Conservation (phyloP, 345 rosid species). For the Arabidopsis arenosa region DNA sequence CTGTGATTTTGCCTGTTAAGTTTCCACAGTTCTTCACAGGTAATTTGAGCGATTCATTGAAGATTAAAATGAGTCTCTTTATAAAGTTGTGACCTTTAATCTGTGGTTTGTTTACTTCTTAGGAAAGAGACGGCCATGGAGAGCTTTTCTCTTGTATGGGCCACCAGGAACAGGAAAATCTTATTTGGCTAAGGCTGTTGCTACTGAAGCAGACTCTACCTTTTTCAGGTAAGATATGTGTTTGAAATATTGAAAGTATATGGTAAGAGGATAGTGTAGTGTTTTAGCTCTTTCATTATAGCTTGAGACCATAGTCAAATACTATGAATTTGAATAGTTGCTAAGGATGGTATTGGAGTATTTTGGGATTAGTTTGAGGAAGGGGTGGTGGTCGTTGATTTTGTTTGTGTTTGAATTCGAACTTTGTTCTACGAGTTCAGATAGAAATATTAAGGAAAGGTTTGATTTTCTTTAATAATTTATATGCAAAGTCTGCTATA, state of each 20-base stretch:
- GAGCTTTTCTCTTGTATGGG: slow-evolving; percentile 88
- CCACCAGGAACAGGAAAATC: slow-evolving; percentile 99
- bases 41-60: slow-evolving; percentile 23
- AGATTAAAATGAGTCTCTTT: background rate
- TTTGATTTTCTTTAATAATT: background rate
- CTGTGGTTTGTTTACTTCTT: background rate
- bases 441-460: slow-evolving; percentile 1
- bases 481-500: background rate
- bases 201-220: slow-evolving; percentile 93
- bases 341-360: background rate
- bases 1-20: slow-evolving; percentile 92
- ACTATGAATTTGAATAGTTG: slow-evolving; percentile 11
- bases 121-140: slow-evolving; percentile 97
- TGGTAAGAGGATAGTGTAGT: background rate
- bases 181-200: slow-evolving; percentile 95
- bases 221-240: slow-evolving; percentile 74
- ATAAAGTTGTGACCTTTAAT: background rate
- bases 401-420: background rate
- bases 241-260: background rate
- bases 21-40: slow-evolving; percentile 98
- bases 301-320: background rate
- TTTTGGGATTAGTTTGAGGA: background rate
- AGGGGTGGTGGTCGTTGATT: background rate
- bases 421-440: background rate
- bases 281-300: slow-evolving; percentile 10